Conservation (phyloP, 192 early-diverging fungal species). For the Haplosporangium gracile region DNA sequence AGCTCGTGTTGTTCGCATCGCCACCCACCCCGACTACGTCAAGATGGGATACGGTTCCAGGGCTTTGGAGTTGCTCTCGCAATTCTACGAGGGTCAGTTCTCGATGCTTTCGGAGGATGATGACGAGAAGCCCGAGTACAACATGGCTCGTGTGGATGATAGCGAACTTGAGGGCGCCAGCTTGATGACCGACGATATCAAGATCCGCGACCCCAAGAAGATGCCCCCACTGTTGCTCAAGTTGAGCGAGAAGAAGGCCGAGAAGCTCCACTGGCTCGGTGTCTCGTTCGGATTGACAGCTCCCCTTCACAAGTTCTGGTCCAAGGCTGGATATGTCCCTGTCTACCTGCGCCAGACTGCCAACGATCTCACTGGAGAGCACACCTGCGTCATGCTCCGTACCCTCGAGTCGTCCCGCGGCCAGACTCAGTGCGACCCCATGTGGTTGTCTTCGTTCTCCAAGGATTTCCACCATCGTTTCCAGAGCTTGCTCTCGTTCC, state of each 20-base stretch:
- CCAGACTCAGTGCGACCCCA: constrained; percentile 65
- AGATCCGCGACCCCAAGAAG: constrained; percentile 86
- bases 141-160: constrained; percentile 64
- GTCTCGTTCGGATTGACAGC: constrained; percentile 95
- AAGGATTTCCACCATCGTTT: constrained; percentile 94
- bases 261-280: constrained; percentile 94
- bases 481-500: constrained; percentile 87
- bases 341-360: constrained; percentile 97
- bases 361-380: constrained; percentile 98
- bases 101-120: constrained; percentile 73
- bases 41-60: constrained; percentile 97
- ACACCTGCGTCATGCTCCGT: constrained; percentile 97
- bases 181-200: constrained; percentile 78
- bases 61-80: constrained; percentile 87
- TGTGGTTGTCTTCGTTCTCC: constrained; percentile 92
- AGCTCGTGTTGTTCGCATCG: constrained; percentile 96
- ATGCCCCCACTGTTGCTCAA: constrained; percentile 95
- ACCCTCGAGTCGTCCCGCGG: constrained; percentile 67
- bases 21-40: constrained; percentile 96
- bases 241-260: constrained; percentile 83
- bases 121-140: constrained; percentile 65
- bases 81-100: constrained; percentile 90
- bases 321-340: constrained; percentile 88
- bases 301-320: constrained; percentile 97
- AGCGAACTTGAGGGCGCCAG: constrained; percentile 62